phyloP scores from a whole-genome alignment of 169 alveolate species.

The Plasmodium relictum region DNA sequence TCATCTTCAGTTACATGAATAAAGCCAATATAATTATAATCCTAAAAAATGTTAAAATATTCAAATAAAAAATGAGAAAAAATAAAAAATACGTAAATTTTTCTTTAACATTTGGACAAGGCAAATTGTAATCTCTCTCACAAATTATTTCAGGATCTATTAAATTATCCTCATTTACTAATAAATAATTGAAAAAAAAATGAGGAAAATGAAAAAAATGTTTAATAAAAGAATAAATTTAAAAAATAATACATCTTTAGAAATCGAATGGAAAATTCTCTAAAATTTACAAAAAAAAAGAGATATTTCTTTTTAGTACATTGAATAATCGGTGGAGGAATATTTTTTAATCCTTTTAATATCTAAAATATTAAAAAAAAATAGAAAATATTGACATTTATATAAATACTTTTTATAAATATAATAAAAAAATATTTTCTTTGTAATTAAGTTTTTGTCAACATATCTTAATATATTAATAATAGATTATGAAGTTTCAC shows the following conservation, averaged over 20 bases:
- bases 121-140: conserved; percentile 83
- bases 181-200: not conserved
- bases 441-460: not conserved
- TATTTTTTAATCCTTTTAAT: conserved; percentile 34
- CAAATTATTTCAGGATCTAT: conserved; percentile 80
- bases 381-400: not conserved
- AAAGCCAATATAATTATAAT: conserved; percentile 49
- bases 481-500: not conserved
- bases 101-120: conserved; percentile 85
- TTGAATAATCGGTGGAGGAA: conserved; percentile 61
- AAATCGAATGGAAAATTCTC: not conserved
- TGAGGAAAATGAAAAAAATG: not conserved
- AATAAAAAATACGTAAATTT: conserved; percentile 64
- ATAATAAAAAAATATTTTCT: no score
- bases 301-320: conserved; percentile 17
- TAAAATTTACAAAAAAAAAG: not conserved
- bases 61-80: conserved; percentile 33
- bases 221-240: not conserved
- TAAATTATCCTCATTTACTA: conserved; percentile 71
- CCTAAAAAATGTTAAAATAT: conserved; percentile 24
- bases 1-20: conserved; percentile 45
- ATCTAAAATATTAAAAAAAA: conserved; percentile 11
- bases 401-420: no score
- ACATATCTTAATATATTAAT: not conserved
- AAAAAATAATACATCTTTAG: not conserved